Base-by-base conservation (phyloP, 768 basidiomycete genomes). In the Suillus clintonianus region DNA sequence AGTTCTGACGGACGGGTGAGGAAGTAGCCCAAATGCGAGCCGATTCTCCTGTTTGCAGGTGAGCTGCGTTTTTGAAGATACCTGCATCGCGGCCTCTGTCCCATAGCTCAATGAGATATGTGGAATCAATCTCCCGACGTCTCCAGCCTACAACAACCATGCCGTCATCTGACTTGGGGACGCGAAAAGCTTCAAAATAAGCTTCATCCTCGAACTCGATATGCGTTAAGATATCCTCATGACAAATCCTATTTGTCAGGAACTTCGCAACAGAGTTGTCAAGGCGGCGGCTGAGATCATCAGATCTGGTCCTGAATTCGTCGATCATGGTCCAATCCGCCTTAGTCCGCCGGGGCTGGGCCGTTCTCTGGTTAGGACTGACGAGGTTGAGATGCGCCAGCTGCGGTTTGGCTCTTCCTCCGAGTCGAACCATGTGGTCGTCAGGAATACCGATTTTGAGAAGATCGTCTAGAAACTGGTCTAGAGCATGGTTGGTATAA, bases 401-500 rank as follows among this genome's bases (percentile, higher is more conserved):
- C 2, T 74, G 68, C 0, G 74, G 0, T 2, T 82, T 84, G 2
- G 81, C 81, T 69, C 87, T 88, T 3, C 86, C 81, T 1, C 77
- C 77, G 0, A 89, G 73, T 0, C 88, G 80, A 30, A 88, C 81
- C 65, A 89, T 81, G 39, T 71, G 75, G 4, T 50, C 10, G 0
- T 62, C 41, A 0, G 86, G 83, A 10, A 89, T 86, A 1, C 84
- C 85, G 47, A 85, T 83, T 45, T 84, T 78, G 11, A 87, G 71
- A 6, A 89, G 78, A 62, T 84, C 82, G 43, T 83, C 81, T 15
- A 89, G 76, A 54, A 89, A 85, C 58, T 87, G 83, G 67, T 89
- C 88, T 0, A 89, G 79, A 0, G 87, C 88, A 64, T 89, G 88
- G 63, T 89, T 89, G 0, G 87, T 89, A 62, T 83, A 89, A 68